A percentile compares a stretch with the other conserved stretches of the same genome.
Evolutionary conservation across 1,284 basidiomycete genomes (phyloP).

Genomic region (Cryptococcus neoformans): DNA sequence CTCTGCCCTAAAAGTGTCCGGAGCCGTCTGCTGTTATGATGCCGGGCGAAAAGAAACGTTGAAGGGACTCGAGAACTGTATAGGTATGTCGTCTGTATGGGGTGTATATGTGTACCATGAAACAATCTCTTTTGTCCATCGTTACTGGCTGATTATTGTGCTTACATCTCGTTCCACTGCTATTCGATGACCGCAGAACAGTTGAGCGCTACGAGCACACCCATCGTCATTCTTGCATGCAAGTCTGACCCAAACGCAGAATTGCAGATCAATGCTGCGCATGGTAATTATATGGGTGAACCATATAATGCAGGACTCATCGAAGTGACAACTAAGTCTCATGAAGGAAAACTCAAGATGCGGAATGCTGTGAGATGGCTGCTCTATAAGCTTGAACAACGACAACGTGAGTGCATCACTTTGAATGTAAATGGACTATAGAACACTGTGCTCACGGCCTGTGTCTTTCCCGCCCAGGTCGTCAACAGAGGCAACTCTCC

Average conservation of each 20-base stretch:
- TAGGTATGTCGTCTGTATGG: slow-evolving; percentile 30
- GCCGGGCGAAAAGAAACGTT: slow-evolving; percentile 33
- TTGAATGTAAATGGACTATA: background rate
- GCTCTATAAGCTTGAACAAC: slow-evolving; percentile 40
- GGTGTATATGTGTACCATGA: background rate
- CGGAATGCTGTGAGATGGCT: slow-evolving; percentile 46
- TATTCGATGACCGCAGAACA: slow-evolving; percentile 8
- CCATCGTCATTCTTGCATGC: slow-evolving; percentile 46
- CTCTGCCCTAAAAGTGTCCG: slow-evolving; percentile 30
- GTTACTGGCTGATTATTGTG: background rate
- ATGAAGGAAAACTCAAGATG: slow-evolving; percentile 48
- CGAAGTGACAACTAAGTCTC: slow-evolving; percentile 37
- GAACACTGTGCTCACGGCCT: background rate
- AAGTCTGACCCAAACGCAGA: slow-evolving; percentile 41
- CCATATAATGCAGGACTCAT: slow-evolving; percentile 48
- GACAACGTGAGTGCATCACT: slow-evolving; percentile 31
- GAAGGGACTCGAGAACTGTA: slow-evolving; percentile 27
- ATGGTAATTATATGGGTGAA: slow-evolving; percentile 44
- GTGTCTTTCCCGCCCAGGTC: background rate
- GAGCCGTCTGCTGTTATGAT: slow-evolving; percentile 47
- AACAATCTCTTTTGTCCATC: background rate
- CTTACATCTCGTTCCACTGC: background rate
- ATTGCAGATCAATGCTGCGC: slow-evolving; percentile 36
- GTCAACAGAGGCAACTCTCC: background rate
- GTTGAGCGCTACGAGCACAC: slow-evolving; percentile 15